Evolutionary conservation across 1,284 basidiomycete genomes (phyloP), one percentile per base, ranked within the genome.

Genomic region (Clitocybe nebularis): DNA sequence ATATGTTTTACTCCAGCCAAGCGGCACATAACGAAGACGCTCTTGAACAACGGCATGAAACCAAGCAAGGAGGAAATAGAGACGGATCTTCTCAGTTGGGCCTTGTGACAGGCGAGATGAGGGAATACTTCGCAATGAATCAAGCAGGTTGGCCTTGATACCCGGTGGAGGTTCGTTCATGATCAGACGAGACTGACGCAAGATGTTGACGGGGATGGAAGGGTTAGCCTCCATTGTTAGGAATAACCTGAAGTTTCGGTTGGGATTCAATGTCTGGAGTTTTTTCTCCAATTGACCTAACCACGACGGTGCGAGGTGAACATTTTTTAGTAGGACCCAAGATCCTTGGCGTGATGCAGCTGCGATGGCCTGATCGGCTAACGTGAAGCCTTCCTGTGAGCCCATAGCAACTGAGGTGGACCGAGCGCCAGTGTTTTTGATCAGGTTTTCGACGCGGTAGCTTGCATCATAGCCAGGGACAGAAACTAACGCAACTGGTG

Each of bases 131-230:
- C 83, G 77, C n/a, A 97, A 70, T 1, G 91, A 93, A 61, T 97
- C 93, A 29, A 94, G 74, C 5, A 98, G 72, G 60, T 95, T 97
- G 37, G 94, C 94, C 55, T 93, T 93, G 61, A 97, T 81, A 48
- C 94, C 94, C 22, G 93, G 93, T 39, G 93, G 89, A 29, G 94
- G 93, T 60, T 97, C 94, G 61, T 96, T 96, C 93, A 97, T 97
- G 60, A 97, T 79, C 52, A 96, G 82, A 29, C 93, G 83, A 14
- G 93, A 96, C 64, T 93, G 93, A 11, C 93, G 87, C 11, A 98
- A 77, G 48, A 97, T 93, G 62, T 95, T 97, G 56, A 95, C 91
- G 3, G 94, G 92, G 44, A 98, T 95, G 24, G 84, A 78, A 20
- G 84, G 85, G 59, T 91, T 94, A 14, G 90, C 89, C 67, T 97